Percentiles rank a stretch among this genome's conserved stretches.
Conservation (phyloP, 768 basidiomycete genomes). For the Tephrocybe sp. region DNA sequence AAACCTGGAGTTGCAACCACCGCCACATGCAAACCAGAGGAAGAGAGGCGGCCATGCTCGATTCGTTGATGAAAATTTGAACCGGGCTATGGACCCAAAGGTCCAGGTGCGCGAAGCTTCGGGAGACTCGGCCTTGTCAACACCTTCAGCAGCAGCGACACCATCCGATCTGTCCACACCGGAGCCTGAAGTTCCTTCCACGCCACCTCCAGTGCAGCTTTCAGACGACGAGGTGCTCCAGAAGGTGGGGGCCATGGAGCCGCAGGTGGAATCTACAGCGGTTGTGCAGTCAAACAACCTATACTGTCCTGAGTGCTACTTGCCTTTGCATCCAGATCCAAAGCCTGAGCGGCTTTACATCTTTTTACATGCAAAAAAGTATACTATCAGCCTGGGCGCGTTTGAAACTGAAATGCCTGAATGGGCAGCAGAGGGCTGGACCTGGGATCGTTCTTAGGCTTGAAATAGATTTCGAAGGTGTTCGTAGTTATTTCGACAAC, state of each 20-base stretch:
- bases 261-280: slow-evolving; percentile 37
- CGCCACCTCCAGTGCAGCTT: slow-evolving; percentile 34
- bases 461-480: not conserved
- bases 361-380: slow-evolving; percentile 89
- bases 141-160: slow-evolving; percentile 9
- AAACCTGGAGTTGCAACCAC: slow-evolving; percentile 43
- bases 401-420: slow-evolving; percentile 87
- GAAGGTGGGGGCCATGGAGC: slow-evolving; percentile 37
- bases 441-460: slow-evolving; percentile 51
- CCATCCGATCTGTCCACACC: slow-evolving; percentile 17
- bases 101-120: slow-evolving; percentile 2
- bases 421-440: slow-evolving; percentile 81
- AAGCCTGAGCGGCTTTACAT: slow-evolving; percentile 91
- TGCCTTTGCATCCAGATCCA: slow-evolving; percentile 93
- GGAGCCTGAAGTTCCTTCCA: slow-evolving; percentile 12
- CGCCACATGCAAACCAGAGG: slow-evolving; percentile 61
- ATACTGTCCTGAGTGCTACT: slow-evolving; percentile 90
- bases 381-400: slow-evolving; percentile 77
- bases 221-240: slow-evolving; percentile 51
- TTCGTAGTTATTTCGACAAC: too few species aligned
- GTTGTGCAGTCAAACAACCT: slow-evolving; percentile 39
- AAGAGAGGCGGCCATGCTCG: slow-evolving; percentile 57
- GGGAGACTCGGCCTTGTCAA: slow-evolving; percentile 7
- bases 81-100: slow-evolving; percentile 14
- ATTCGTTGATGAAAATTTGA: slow-evolving; percentile 28